phyloP scores from a whole-genome alignment of 2,329 filamentous ascomycete genomes.

The Colletotrichum destructivum region DNA sequence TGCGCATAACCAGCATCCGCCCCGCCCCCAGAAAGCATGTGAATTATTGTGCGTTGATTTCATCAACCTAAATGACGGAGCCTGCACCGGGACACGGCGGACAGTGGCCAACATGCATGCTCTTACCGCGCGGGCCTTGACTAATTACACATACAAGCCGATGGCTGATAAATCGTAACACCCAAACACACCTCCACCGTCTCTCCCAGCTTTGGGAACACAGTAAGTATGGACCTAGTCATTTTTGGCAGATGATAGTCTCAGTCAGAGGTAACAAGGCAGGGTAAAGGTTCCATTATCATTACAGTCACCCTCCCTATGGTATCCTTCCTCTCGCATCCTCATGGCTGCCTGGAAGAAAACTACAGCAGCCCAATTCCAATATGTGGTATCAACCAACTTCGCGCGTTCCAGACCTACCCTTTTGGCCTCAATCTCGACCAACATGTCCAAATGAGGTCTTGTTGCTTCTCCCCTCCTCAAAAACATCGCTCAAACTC shows the following conservation, averaged over 20 bases:
- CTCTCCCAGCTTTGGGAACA: neutral
- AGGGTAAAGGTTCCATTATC: slow-evolving; percentile 35
- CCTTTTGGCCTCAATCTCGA: slow-evolving; percentile 7
- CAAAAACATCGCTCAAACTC: slow-evolving; percentile 42
- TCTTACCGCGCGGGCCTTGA: neutral
- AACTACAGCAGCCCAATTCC: slow-evolving; percentile 32
- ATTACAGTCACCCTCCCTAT: slow-evolving; percentile 36
- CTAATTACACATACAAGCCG: neutral
- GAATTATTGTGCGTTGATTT: neutral
- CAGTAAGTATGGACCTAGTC: neutral
- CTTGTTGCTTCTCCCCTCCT: slow-evolving; percentile 5
- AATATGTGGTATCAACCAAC: slow-evolving; percentile 41
- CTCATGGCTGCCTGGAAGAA: slow-evolving; percentile 19
- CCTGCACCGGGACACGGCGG: too few species aligned
- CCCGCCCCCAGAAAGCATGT: neutral
- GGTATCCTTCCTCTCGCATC: slow-evolving; percentile 28
- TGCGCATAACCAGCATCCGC: neutral
- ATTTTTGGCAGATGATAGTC: neutral
- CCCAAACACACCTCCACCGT: too few species aligned
- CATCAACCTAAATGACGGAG: neutral
- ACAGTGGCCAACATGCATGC: neutral
- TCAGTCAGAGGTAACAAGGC: slow-evolving; percentile 1
- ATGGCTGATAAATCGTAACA: slow-evolving; percentile 11
- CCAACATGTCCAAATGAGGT: slow-evolving; percentile 28
- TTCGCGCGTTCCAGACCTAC: slow-evolving; percentile 32